Evolutionary conservation across 176 grass and related monocot genomes (phyloP).

Genomic region (Ensete ventricosum): DNA sequence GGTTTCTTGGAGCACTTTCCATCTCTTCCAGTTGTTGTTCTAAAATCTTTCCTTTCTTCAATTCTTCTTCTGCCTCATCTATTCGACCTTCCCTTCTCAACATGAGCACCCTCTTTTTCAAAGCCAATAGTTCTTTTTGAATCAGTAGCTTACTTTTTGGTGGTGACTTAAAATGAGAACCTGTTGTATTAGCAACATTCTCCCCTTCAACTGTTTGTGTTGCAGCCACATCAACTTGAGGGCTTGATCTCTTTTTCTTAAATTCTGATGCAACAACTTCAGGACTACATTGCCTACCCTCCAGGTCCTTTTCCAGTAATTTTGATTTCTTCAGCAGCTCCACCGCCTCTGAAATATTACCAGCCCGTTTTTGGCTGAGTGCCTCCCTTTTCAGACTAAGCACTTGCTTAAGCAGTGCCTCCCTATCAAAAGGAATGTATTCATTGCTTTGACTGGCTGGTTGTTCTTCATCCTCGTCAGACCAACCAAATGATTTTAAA

Average conservation of each 20-base stretch:
- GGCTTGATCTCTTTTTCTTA: constrained; percentile 17
- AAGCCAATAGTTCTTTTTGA: constrained; percentile 77
- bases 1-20: constrained; percentile 42
- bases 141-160: constrained; percentile 75
- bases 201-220: not conserved
- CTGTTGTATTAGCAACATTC: constrained; percentile 12
- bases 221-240: constrained; percentile 19
- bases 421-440: constrained; percentile 31
- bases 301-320: constrained; percentile 60
- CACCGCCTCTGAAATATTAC: constrained; percentile 70
- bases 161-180: constrained; percentile 18
- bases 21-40: constrained; percentile 87
- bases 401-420: constrained; percentile 43
- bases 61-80: constrained; percentile 65
- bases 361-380: constrained; percentile 54
- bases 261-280: constrained; percentile 26
- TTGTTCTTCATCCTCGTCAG: constrained; percentile 54
- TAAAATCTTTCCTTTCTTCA: constrained; percentile 69
- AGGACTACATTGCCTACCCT: constrained; percentile 23
- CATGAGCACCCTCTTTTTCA: constrained; percentile 81
- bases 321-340: constrained; percentile 83
- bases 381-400: constrained; percentile 83
- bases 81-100: constrained; percentile 85
- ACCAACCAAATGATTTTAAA: constrained; percentile 88
- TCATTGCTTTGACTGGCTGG: constrained; percentile 10